These are phyloP conservation scores for Kondoa malvinella DNA, from an alignment of 768 basidiomycete species.

Conservation along the genomic window DNA sequence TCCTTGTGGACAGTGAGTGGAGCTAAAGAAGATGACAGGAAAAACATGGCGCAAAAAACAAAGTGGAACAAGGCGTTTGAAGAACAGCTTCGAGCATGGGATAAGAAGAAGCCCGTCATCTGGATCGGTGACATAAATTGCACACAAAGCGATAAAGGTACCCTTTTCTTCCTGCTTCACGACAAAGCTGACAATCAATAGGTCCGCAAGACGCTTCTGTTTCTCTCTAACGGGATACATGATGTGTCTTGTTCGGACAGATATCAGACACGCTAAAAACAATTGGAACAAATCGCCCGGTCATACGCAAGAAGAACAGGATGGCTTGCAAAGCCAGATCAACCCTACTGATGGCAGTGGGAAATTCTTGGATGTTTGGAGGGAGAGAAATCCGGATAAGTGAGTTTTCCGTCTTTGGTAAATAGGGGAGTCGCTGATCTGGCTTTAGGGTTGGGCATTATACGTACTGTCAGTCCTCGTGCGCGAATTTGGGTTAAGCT, in stretches of 20 bases:
- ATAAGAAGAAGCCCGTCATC: constrained; percentile 64
- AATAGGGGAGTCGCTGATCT: constrained; percentile 23
- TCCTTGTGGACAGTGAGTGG: neutral
- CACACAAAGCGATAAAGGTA: constrained; percentile 58
- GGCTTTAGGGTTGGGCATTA: constrained; percentile 44
- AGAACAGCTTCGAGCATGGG: constrained; percentile 50
- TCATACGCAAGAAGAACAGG: constrained; percentile 65
- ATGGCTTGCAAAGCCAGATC: constrained; percentile 53
- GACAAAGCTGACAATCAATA: neutral
- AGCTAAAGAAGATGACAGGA: constrained; percentile 2
- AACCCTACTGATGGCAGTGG: constrained; percentile 35
- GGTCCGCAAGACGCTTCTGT: no score
- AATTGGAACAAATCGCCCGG: constrained; percentile 72
- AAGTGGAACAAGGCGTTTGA: constrained; percentile 66
- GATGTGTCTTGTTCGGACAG: constrained; percentile 1
- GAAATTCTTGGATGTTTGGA: constrained; percentile 63
- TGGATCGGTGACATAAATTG: constrained; percentile 81
- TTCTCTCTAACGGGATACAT: neutral
- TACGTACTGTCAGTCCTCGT: constrained; percentile 49
- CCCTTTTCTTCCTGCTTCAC: neutral
- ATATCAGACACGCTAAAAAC: constrained; percentile 26
- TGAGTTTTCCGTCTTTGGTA: neutral
- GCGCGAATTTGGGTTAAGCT: neutral
- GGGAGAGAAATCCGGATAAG: constrained; percentile 41
- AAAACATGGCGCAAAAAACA: constrained; percentile 63